These are phyloP conservation scores for Scheffersomyces stambukii DNA, from an alignment of 1,139 yeast genomes.

Conservation along the genomic window DNA sequence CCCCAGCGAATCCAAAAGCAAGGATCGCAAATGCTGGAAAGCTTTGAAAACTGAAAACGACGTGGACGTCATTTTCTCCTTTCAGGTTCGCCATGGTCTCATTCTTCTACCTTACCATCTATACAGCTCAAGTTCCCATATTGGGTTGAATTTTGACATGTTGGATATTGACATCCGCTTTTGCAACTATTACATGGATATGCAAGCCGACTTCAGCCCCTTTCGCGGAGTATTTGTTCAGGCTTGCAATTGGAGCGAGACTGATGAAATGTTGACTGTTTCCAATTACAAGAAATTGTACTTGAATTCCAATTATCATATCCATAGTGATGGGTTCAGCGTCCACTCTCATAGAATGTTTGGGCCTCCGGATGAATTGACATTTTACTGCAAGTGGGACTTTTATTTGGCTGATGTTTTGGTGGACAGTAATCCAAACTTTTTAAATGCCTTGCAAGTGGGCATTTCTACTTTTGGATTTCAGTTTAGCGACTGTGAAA, in stretches of 20 bases:
- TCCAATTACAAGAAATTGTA: constrained; percentile 20
- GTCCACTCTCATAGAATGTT: constrained; percentile 89
- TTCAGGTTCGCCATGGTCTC: constrained; percentile 67
- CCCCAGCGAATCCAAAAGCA: constrained; percentile 1
- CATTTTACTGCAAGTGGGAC: constrained; percentile 90
- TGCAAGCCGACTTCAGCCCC: constrained; percentile 57
- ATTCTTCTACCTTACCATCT: constrained; percentile 68
- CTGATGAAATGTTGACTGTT: constrained; percentile 23
- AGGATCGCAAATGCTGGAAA: constrained; percentile 33
- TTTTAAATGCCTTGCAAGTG: constrained; percentile 42
- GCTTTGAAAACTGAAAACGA: constrained; percentile 61
- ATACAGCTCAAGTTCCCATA: constrained; percentile 60
- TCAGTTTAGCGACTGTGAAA: constrained; percentile 72
- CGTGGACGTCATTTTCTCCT: constrained; percentile 68
- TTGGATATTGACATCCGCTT: constrained; percentile 77
- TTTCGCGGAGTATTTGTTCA: constrained; percentile 32
- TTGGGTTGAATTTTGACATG: constrained; percentile 60
- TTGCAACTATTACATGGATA: constrained; percentile 90
- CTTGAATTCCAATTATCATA: constrained; percentile 18
- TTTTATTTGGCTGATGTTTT: constrained; percentile 59
- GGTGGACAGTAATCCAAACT: constrained; percentile 49
- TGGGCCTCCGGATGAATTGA: constrained; percentile 89
- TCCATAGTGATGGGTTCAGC: constrained; percentile 58
- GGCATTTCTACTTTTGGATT: constrained; percentile 49
- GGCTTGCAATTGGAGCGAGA: constrained; percentile 11